These are phyloP conservation scores for Penicillium crustosum DNA, from an alignment of 2,329 filamentous ascomycete species.

Conservation along the genomic window DNA sequence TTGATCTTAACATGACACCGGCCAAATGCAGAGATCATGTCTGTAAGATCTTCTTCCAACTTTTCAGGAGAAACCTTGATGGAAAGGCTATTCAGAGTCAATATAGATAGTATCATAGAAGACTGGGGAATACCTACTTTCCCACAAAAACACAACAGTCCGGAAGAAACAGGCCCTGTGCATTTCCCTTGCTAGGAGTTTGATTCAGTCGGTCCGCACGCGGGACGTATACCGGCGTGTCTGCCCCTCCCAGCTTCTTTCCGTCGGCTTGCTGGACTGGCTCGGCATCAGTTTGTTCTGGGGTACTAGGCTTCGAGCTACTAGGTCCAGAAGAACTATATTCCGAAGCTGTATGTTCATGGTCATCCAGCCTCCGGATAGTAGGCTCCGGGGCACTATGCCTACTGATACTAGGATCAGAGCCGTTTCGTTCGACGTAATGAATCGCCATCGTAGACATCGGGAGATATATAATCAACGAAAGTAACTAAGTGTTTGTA, in stretches of 20 bases:
- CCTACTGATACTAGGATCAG: background rate
- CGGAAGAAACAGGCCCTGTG: constrained; percentile 39
- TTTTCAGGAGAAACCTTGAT: constrained; percentile 28
- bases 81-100: constrained; percentile 27
- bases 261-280: background rate
- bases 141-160: constrained; percentile 42
- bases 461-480: background rate
- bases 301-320: background rate
- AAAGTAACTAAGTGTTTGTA: background rate
- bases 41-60: constrained; percentile 31
- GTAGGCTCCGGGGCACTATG: background rate
- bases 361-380: constrained; percentile 1
- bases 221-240: constrained; percentile 5
- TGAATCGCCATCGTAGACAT: background rate
- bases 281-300: constrained; percentile 3
- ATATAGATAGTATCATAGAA: background rate
- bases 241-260: background rate
- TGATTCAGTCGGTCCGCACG: constrained; percentile 32
- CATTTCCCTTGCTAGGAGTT: constrained; percentile 32
- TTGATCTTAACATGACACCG: constrained; percentile 40
- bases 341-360: background rate
- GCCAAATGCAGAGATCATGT: constrained; percentile 33
- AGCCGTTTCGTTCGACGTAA: background rate
- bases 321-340: background rate
- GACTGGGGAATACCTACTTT: constrained; percentile 32